Conservation (phyloP, 2,329 filamentous ascomycete species). For the Myriosclerotinia scirpicola region DNA sequence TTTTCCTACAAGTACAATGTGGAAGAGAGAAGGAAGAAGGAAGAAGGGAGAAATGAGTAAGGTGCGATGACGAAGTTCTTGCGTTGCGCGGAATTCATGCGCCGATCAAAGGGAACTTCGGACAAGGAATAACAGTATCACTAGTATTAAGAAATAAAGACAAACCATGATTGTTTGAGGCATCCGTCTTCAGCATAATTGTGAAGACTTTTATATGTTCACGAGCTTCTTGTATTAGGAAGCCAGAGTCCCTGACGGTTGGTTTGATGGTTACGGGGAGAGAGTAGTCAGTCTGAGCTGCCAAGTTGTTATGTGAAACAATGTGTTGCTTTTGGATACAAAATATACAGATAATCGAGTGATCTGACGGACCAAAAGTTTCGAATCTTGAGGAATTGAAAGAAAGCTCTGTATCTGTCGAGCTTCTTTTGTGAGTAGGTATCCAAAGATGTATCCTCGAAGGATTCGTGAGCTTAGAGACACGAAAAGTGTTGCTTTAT, state of each 20-base stretch:
- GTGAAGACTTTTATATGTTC: conserved; percentile 13
- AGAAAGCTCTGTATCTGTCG: background rate
- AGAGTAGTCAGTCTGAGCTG: no score
- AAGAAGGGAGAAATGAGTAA: conserved; percentile 10
- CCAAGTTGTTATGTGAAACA: background rate
- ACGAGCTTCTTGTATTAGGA: conserved; percentile 3
- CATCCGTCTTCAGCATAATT: conserved; percentile 42
- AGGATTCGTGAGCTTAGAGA: background rate
- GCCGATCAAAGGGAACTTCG: conserved; percentile 24
- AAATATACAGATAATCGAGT: background rate
- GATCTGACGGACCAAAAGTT: background rate
- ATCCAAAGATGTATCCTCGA: background rate
- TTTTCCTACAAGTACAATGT: conserved; percentile 4
- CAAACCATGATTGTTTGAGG: conserved; percentile 38
- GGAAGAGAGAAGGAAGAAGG: background rate
- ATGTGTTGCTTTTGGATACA: background rate
- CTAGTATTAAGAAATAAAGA: conserved; percentile 7
- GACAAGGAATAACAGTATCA: conserved; percentile 12
- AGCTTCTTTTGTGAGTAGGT: background rate
- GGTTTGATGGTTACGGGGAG: conserved; percentile 14
- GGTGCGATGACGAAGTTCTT: conserved; percentile 9
- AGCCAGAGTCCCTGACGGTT: conserved; percentile 2
- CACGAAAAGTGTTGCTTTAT: background rate
- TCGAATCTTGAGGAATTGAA: background rate
- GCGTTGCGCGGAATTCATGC: conserved; percentile 16